phyloP scores from a whole-genome alignment of 352 stramenopile species.

The Stephanocyclus meneghinianus region DNA sequence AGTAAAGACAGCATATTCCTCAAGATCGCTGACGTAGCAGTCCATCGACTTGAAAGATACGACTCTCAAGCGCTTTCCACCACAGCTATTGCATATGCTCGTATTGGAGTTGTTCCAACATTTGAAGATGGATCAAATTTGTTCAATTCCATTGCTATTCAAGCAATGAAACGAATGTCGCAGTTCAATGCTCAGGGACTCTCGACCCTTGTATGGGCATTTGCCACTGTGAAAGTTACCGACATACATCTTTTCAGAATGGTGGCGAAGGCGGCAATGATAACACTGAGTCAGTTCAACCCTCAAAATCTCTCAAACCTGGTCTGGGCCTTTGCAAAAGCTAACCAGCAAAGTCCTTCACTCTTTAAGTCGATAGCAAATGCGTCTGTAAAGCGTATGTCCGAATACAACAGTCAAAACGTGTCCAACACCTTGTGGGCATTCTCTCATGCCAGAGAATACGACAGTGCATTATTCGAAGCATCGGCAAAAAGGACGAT shows the following conservation, averaged over 20 bases:
- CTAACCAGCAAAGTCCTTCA: not conserved
- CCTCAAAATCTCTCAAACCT: slow-evolving; percentile 3
- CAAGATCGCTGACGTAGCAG: slow-evolving; percentile 11
- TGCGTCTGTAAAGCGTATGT: not conserved
- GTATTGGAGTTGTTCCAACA: slow-evolving; percentile 5
- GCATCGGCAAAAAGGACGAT: slow-evolving; percentile 6
- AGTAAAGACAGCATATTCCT: slow-evolving; percentile 14
- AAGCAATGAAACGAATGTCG: not conserved
- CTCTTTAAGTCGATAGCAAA: slow-evolving; percentile 6
- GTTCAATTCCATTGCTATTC: slow-evolving; percentile 1
- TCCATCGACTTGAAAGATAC: not conserved
- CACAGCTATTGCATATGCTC: slow-evolving; percentile 9
- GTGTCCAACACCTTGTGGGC: slow-evolving; percentile 19
- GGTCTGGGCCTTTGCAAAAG: slow-evolving; percentile 6
- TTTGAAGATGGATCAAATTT: slow-evolving; percentile 12
- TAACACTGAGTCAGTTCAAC: slow-evolving; percentile 1
- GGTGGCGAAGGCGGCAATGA: not conserved
- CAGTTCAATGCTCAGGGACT: slow-evolving; percentile 10
- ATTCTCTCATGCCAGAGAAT: slow-evolving; percentile 6
- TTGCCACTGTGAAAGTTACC: slow-evolving; percentile 1
- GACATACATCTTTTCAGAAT: not conserved
- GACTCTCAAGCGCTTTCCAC: slow-evolving; percentile 9
- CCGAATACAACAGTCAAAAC: slow-evolving; percentile 7
- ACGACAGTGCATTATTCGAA: slow-evolving; percentile 12
- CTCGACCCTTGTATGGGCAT: slow-evolving; percentile 7